These are phyloP conservation scores for Panicum miliaceum DNA, from an alignment of 176 grass and related monocot species.

Conservation along the genomic window DNA sequence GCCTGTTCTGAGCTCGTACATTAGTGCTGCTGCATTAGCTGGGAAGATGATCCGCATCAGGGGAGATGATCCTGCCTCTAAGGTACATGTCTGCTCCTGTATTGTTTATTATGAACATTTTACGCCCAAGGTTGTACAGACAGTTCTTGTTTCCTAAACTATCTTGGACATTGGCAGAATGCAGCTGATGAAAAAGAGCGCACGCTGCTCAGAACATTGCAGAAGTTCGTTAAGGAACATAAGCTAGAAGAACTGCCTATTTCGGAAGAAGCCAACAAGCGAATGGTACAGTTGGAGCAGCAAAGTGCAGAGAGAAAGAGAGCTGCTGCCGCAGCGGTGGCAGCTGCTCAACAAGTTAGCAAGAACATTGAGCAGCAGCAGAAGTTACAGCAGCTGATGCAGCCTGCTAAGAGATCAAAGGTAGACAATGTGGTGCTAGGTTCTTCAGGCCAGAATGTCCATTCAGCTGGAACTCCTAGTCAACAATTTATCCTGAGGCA, in stretches of 20 bases:
- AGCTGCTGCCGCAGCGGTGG: slow-evolving; percentile 26
- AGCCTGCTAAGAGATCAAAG: slow-evolving; percentile 29
- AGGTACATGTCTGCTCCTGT: slow-evolving; percentile 44
- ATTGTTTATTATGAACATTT: slow-evolving; percentile 14
- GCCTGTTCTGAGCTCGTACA: slow-evolving; percentile 56
- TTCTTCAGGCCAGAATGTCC: slow-evolving; percentile 28
- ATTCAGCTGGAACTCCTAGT: slow-evolving; percentile 13
- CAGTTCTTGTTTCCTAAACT: slow-evolving; percentile 31
- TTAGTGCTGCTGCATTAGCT: slow-evolving; percentile 57
- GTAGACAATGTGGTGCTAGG: slow-evolving; percentile 9
- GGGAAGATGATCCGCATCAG: slow-evolving; percentile 55
- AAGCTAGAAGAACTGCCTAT: slow-evolving; percentile 59
- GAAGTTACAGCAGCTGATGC: slow-evolving; percentile 18
- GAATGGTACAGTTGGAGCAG: slow-evolving; percentile 48
- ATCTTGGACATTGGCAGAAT: slow-evolving; percentile 41
- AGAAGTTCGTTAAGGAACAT: slow-evolving; percentile 59
- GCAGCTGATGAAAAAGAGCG: slow-evolving; percentile 56
- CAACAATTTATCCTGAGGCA: slow-evolving; percentile 11
- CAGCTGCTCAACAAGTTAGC: slow-evolving; percentile 34
- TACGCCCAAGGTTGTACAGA: not conserved
- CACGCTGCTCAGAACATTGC: slow-evolving; percentile 49
- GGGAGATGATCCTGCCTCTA: slow-evolving; percentile 49
- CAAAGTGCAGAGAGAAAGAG: slow-evolving; percentile 50
- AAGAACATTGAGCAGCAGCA: slow-evolving; percentile 28
- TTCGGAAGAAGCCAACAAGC: slow-evolving; percentile 47